Percentiles rank a stretch among this genome's conserved stretches.
phyloP scores from a whole-genome alignment of 805 yeast species.

The Candida palmyrensis region DNA sequence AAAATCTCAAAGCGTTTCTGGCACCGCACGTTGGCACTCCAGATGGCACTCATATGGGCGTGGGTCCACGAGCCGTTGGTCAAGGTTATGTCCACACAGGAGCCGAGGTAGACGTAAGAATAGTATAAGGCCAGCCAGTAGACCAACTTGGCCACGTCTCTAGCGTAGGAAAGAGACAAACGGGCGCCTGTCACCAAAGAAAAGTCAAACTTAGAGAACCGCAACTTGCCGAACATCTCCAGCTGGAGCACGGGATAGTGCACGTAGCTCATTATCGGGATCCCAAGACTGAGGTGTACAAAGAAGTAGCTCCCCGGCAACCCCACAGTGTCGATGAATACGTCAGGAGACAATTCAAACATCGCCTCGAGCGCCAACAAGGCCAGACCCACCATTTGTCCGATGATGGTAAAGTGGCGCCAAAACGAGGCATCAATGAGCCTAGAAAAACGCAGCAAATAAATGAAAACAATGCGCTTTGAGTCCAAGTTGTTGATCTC shows the following conservation, averaged over 20 bases:
- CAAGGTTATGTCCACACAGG: conserved; percentile 57
- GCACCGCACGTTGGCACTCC: conserved; percentile 41
- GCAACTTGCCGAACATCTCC: conserved; percentile 75
- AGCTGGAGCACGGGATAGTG: conserved; percentile 89
- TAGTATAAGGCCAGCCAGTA: conserved; percentile 73
- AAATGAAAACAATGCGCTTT: conserved; percentile 56
- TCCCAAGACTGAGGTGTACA: conserved; percentile 47
- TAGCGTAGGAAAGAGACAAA: conserved; percentile 21
- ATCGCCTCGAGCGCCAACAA: conserved; percentile 69
- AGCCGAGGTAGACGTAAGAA: conserved; percentile 62
- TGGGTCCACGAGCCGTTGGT: conserved; percentile 92
- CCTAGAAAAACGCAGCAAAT: conserved; percentile 45
- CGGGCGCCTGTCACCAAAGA: conserved; percentile 13
- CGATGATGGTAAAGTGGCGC: conserved; percentile 75
- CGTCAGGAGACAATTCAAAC: conserved; percentile 66
- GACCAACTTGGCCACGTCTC: conserved; percentile 32
- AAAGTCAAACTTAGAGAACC: conserved; percentile 15
- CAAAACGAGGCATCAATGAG: conserved; percentile 68
- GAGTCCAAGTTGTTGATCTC: conserved; percentile 42
- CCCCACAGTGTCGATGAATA: conserved; percentile 95
- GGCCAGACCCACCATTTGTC: conserved; percentile 82
- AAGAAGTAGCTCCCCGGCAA: conserved; percentile 81
- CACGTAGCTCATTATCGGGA: conserved; percentile 85
- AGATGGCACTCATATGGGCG: conserved; percentile 62
- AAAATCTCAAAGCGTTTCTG: conserved; percentile 40